Evolutionary conservation across 2,329 filamentous ascomycete species (phyloP).

Genomic region (Fusarium oxysporum): DNA sequence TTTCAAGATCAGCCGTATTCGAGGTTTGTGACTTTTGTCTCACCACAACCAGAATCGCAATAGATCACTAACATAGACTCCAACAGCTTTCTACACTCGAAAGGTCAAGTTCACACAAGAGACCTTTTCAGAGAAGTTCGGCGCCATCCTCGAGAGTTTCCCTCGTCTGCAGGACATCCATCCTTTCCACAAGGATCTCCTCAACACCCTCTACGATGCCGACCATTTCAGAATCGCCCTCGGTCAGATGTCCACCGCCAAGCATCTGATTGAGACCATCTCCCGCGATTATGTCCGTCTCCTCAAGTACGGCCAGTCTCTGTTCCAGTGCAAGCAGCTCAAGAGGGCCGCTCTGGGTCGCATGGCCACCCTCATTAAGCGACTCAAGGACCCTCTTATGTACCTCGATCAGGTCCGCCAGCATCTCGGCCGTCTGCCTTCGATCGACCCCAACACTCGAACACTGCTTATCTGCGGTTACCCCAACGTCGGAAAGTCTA

Average conservation of each 20-base stretch:
- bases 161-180: conserved; percentile 94
- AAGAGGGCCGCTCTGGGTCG: conserved; percentile 96
- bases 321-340: conserved; percentile 99
- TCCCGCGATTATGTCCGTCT: conserved; percentile 95
- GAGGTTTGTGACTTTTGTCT: conserved; percentile 58
- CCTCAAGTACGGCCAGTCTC: conserved; percentile 89
- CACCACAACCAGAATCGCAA: neutral
- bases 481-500: conserved; percentile 97
- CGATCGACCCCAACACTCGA: conserved; percentile 98
- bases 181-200: conserved; percentile 83
- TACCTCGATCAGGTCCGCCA: conserved; percentile 94
- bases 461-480: conserved; percentile 97
- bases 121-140: conserved; percentile 95
- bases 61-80: conserved; percentile 16
- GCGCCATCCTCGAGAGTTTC: conserved; percentile 90
- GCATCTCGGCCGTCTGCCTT: conserved; percentile 94
- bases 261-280: conserved; percentile 96
- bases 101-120: conserved; percentile 99
- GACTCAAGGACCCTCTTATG: conserved; percentile 91
- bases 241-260: conserved; percentile 94
- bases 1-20: conserved; percentile 93
- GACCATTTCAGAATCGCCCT: conserved; percentile 98
- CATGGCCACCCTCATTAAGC: conserved; percentile 97
- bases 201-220: conserved; percentile 98
- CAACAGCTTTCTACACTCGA: conserved; percentile 86